Evolutionary conservation across 768 basidiomycete genomes (phyloP), one percentile per base, ranked within the genome.

Genomic region (Pleurotus tuoliensis): DNA sequence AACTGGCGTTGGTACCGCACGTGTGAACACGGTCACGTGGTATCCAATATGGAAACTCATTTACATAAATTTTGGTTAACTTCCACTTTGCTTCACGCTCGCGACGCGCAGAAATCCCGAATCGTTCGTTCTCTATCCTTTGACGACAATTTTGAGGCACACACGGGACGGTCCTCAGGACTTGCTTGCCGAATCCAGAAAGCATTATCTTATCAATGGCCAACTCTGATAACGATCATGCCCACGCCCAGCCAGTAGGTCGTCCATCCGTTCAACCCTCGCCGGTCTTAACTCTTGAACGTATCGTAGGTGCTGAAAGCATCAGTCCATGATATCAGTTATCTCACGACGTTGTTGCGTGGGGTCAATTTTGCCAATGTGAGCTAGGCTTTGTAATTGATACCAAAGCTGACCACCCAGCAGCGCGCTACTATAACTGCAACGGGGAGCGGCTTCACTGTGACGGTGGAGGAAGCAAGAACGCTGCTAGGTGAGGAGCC

Each of bases 381-480:
- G 69, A 72, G 86, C 43, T 39, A 45, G 15, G 47, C 45, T 43
- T 3, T 9, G 30, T 30, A 18, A 25, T 11, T 55, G 54, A 12
- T 18, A 56, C 46, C 58, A 61, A 20, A 30, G 50, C 6, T 34
- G 30, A 34, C 49, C 44, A 38, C 48, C 59, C n/a, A 60, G 39
- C 62, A 92, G 90, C 79, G 86, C 60, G 94, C 90, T 13, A 88
- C 83, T 0, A 74, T 97, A 44, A 84, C 80, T 11, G 78, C 94
- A n/a, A 79, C 82, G 20, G 73, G 79, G 15, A 74, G 76, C 40
- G 94, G 93, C 1, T 72, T 97, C 60, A 82, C 82, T 11, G 79
- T 97, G 25, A 82, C 83, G 16, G 93, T 92, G 8, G 93, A 98
- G 71, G 94, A 97, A 68, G 84, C 90, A 1, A 80, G 88, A 37